phyloP scores from a whole-genome alignment of 2,329 filamentous ascomycete genomes.

The Sporothrix variecibatus region DNA sequence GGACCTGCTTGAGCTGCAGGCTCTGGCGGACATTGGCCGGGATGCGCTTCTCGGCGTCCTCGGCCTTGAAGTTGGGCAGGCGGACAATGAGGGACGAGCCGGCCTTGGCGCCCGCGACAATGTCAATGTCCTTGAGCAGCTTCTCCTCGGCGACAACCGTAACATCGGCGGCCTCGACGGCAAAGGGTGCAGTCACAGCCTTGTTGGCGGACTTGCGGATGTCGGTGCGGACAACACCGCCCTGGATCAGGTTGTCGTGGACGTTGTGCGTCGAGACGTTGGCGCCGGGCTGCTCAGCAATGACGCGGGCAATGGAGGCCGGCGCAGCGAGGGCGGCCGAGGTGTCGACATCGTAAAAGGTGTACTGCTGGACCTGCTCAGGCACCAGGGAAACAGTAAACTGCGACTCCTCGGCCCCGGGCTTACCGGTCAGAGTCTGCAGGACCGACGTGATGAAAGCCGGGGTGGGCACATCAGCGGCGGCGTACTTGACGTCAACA shows the following conservation, averaged over 20 bases:
- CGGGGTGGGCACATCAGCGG: conserved; percentile 60
- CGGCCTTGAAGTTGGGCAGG: conserved; percentile 77
- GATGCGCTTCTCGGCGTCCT: conserved; percentile 86
- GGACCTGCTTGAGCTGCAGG: conserved; percentile 67
- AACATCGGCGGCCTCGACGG: conserved; percentile 76
- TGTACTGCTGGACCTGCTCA: conserved; percentile 75
- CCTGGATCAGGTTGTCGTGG: conserved; percentile 68
- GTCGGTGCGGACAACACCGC: conserved; percentile 81
- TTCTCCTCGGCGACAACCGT: conserved; percentile 77
- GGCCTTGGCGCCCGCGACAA: conserved; percentile 68
- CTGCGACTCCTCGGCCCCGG: conserved; percentile 43
- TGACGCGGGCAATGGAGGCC: conserved; percentile 56
- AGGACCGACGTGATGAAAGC: conserved; percentile 55
- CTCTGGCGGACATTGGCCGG: conserved; percentile 69
- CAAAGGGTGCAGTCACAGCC: conserved; percentile 67
- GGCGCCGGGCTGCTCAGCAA: conserved; percentile 71
- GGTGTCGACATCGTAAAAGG: conserved; percentile 88
- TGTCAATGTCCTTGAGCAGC: conserved; percentile 75
- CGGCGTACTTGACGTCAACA: conserved; percentile 86
- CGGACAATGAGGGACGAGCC: conserved; percentile 74
- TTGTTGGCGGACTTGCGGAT: conserved; percentile 82
- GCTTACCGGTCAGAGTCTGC: conserved; percentile 52
- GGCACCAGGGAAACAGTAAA: conserved; percentile 44
- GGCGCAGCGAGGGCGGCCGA: conserved; percentile 68
- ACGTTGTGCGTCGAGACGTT: conserved; percentile 64